Conservation (phyloP, 2,329 filamentous ascomycete species). For the Penicillium sclerotigenum region DNA sequence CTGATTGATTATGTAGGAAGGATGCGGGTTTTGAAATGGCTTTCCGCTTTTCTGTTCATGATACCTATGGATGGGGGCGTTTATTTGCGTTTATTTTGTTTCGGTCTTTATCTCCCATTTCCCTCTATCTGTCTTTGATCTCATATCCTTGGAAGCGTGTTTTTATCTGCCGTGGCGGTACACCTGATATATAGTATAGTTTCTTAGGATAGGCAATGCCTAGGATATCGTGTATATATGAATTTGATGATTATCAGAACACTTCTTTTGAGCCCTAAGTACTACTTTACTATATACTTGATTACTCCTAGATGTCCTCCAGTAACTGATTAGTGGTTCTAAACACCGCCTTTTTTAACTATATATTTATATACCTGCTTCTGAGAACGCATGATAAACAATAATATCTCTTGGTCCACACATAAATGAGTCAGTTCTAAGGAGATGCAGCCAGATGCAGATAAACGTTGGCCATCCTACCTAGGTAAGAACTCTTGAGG, state of each 20-base stretch:
- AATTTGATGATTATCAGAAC: not conserved
- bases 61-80: constrained; percentile 5
- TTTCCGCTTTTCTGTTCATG: not conserved
- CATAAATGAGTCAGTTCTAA: no score
- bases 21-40: not conserved
- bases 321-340: no score
- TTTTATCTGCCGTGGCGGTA: not conserved
- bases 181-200: not conserved
- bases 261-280: not conserved
- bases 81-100: not conserved
- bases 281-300: no score
- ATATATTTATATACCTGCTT: no score
- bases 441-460: no score
- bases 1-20: constrained; percentile 11
- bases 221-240: not conserved
- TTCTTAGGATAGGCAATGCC: not conserved
- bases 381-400: no score
- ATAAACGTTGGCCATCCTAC: no score
- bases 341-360: no score
- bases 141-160: not conserved
- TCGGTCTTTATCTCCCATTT: not conserved
- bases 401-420: no score
- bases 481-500: no score
- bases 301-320: no score
- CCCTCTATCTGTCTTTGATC: not conserved